Conservation (phyloP, 2,329 filamentous ascomycete species). For the Penicillium nordicum region DNA sequence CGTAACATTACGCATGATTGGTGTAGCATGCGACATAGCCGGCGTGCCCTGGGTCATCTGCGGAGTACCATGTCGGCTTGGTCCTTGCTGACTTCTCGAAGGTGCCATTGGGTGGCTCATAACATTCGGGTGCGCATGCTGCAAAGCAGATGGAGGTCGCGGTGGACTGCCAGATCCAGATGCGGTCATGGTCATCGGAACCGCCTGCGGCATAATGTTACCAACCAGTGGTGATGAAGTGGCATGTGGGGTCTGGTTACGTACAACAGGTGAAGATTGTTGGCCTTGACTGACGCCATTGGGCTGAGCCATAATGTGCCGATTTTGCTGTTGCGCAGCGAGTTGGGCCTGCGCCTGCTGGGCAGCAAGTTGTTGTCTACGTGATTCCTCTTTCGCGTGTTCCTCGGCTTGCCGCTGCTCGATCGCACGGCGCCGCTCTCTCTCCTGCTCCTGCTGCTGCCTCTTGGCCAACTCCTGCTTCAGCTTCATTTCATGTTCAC, state of each 20-base stretch:
- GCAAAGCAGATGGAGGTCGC: conserved; percentile 45
- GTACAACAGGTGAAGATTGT: conserved; percentile 47
- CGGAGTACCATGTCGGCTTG: conserved; percentile 48
- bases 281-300: conserved; percentile 42
- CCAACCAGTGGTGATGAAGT: conserved; percentile 46
- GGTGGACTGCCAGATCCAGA: conserved; percentile 48
- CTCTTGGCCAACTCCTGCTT: conserved; percentile 50
- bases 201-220: conserved; percentile 39
- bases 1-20: conserved; percentile 47
- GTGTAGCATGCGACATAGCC: conserved; percentile 46
- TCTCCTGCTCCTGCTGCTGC: conserved; percentile 47
- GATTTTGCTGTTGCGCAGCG: conserved; percentile 47
- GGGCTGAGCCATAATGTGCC: conserved; percentile 50
- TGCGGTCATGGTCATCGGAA: conserved; percentile 45
- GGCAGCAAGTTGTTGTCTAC: conserved; percentile 41
- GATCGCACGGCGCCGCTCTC: conserved; percentile 47
- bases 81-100: conserved; percentile 45
- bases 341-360: conserved; percentile 47
- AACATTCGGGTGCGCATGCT: conserved; percentile 46
- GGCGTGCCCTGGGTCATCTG: conserved; percentile 48
- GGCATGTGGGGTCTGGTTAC: conserved; percentile 46
- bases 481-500: conserved; percentile 47
- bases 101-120: conserved; percentile 47
- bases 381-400: conserved; percentile 40
- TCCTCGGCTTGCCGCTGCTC: conserved; percentile 46